Base-by-base conservation (phyloP, 495 filamentous ascomycete species). In the Penicillium macrosclerotiorum region DNA sequence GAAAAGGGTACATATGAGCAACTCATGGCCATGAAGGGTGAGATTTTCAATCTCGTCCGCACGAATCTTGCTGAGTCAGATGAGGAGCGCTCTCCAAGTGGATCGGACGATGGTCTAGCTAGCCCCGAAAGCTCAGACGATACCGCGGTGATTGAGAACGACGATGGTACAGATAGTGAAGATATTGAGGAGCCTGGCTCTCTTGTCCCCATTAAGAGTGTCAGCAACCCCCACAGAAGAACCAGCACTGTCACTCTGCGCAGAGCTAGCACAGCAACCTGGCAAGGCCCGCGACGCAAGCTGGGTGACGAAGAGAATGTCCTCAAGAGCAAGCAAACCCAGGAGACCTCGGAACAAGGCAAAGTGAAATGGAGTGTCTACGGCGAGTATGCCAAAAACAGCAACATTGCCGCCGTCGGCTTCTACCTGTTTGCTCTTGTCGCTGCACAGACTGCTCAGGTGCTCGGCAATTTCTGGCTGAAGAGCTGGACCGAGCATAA, bases 321-420 rank as follows among this genome's bases (percentile, higher is more conserved):
- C 11, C 59, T 79, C 48, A 95, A 87, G 72, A 88, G 84, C 45
- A 88, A 82, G 55, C 90, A 95, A 64, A 81, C 77, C 12, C 90
- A 94, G 61, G 94, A 99, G 64, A 81, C 82, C 40, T 80, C 79
- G 0, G 88, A 96, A 62, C 89, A 97, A 63, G 94, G 94, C 35
- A 95, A 96, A 61, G 94, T 99, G 45, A 96, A 95, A 65, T 96
- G 94, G 90, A 78, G 82, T 54, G 88, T 94, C 2, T 94, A 94
- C 47, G 67, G 65, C 24, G 89, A 92, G 65, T 96, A 97, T 58
- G 91, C 91, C 25, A 96, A 92, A 67, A 88, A 89, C 13, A 95
- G 88, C 72, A 96, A 97, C 59, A 64, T 96, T 5, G 67, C 75
- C 16, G 94, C 93, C 8, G 94, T 99, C 16, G 56, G 59, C 22